Percentiles rank a stretch among this genome's conserved stretches.
Evolutionary conservation across 2,329 filamentous ascomycete species (phyloP).

Genomic region (Geosmithia morbida): DNA sequence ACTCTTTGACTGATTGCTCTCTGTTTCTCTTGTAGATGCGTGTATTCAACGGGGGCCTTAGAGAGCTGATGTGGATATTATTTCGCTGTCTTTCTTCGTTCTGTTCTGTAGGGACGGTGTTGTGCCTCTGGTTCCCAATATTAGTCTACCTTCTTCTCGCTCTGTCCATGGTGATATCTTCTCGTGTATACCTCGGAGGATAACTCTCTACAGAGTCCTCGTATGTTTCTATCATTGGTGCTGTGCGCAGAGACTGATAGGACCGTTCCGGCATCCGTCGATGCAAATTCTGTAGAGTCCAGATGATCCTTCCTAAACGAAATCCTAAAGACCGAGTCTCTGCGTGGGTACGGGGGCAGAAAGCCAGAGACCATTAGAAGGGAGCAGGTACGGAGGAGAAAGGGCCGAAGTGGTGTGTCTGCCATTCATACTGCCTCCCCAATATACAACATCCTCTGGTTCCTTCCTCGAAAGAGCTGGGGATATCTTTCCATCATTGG

Average conservation of each 20-base stretch:
- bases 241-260: too few relatives aligned
- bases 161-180: not conserved
- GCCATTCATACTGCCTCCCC: not conserved
- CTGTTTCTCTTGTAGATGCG: slow-evolving; percentile 21
- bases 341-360: too few relatives aligned
- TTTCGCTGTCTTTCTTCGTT: not conserved
- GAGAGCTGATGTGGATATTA: not conserved
- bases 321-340: too few relatives aligned
- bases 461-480: not conserved
- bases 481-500: not conserved
- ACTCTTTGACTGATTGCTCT: not conserved
- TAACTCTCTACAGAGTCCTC: not conserved
- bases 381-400: not conserved
- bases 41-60: not conserved
- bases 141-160: not conserved
- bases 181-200: not conserved
- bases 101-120: not conserved
- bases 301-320: too few relatives aligned
- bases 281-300: too few relatives aligned
- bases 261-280: too few relatives aligned
- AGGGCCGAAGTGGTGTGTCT: not conserved
- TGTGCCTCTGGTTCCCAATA: not conserved
- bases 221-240: not conserved
- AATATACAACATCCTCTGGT: not conserved
- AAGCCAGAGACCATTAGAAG: too few relatives aligned